phyloP scores from a whole-genome alignment of 2,329 filamentous ascomycete species.

The Graphium sp. region DNA sequence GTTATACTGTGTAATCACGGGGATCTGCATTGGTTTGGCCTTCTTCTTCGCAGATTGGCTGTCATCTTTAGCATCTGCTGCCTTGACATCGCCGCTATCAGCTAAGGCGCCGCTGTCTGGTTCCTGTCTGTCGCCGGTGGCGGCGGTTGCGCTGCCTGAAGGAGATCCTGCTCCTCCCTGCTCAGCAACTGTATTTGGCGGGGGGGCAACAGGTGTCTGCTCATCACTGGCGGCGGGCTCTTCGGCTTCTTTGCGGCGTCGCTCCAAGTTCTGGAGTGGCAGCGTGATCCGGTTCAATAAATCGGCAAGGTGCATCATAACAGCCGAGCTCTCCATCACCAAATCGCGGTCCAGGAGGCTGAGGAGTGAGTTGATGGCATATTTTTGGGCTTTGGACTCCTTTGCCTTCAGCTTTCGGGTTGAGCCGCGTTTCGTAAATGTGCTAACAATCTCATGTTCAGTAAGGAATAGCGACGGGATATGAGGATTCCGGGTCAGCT shows the following conservation, averaged over 20 bases:
- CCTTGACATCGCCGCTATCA: constrained; percentile 11
- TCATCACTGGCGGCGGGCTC: constrained; percentile 17
- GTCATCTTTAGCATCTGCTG: constrained; percentile 9
- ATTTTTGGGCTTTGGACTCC: constrained; percentile 71
- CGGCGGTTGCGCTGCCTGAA: constrained; percentile 6
- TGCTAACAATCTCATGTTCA: constrained; percentile 66
- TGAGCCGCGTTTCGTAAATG: constrained; percentile 57
- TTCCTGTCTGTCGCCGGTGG: background rate
- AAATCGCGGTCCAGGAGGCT: constrained; percentile 81
- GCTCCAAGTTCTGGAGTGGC: constrained; percentile 66
- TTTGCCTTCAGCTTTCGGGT: constrained; percentile 79
- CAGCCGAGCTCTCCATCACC: constrained; percentile 90
- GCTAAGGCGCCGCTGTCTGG: constrained; percentile 7
- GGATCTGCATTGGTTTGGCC: constrained; percentile 52
- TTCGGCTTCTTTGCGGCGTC: constrained; percentile 60
- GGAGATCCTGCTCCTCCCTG: background rate
- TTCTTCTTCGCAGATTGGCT: constrained; percentile 19
- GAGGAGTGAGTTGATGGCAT: constrained; percentile 80
- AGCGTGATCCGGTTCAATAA: constrained; percentile 78
- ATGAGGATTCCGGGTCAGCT: constrained; percentile 70
- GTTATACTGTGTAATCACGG: constrained; percentile 75
- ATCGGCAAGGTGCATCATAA: constrained; percentile 86
- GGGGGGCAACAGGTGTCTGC: constrained; percentile 15
- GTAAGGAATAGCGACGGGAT: constrained; percentile 86
- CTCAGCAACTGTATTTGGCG: background rate